phyloP scores from a whole-genome alignment of 495 filamentous ascomycete species.

The Tetracladium setigerum region DNA sequence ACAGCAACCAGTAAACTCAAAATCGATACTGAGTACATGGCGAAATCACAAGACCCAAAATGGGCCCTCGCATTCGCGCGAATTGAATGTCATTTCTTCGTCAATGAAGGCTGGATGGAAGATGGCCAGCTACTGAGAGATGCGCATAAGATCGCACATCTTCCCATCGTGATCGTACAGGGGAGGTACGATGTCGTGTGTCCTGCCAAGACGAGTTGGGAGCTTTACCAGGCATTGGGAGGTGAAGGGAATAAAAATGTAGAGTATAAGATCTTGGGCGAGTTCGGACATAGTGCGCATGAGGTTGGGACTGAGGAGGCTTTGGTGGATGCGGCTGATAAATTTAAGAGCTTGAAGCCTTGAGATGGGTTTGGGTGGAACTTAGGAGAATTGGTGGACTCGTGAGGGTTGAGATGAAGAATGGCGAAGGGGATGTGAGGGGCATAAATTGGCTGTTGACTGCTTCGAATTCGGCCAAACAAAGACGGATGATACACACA shows the following conservation, averaged over 20 bases:
- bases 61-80: slow-evolving; percentile 31
- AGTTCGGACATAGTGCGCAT: slow-evolving; percentile 30
- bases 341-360: slow-evolving; percentile 14
- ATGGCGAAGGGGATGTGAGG: too few species aligned
- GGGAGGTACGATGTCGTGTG: slow-evolving; percentile 38
- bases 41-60: slow-evolving; percentile 25
- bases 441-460: too few species aligned
- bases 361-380: not conserved
- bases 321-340: slow-evolving; percentile 18
- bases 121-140: slow-evolving; percentile 32
- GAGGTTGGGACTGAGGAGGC: slow-evolving; percentile 14
- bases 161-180: slow-evolving; percentile 37
- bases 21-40: slow-evolving; percentile 18
- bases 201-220: slow-evolving; percentile 32
- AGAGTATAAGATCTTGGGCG: slow-evolving; percentile 26
- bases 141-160: slow-evolving; percentile 31
- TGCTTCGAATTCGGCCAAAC: too few species aligned
- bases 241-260: slow-evolving; percentile 23
- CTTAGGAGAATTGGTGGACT: too few species aligned
- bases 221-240: slow-evolving; percentile 30
- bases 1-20: slow-evolving; percentile 25
- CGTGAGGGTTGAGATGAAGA: too few species aligned
- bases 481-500: too few species aligned
- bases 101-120: slow-evolving; percentile 30
- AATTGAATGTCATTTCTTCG: slow-evolving; percentile 33